Evolutionary conservation across 2,329 filamentous ascomycete species (phyloP).

Genomic region (Aspergillus novoparasiticus): DNA sequence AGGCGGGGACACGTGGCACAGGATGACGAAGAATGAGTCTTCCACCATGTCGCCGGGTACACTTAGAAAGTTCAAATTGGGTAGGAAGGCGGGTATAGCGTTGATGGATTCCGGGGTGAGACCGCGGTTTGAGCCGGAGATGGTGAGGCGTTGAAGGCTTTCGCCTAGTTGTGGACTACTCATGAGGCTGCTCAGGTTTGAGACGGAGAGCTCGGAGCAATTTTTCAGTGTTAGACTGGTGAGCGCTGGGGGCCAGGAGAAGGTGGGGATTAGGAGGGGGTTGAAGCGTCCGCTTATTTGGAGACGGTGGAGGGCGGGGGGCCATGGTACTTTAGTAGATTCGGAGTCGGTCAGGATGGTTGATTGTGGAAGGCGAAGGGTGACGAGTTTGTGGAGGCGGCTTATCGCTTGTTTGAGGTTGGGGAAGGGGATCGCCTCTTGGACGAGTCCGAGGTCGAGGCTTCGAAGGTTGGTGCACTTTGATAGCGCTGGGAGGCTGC

Average conservation of each 20-base stretch:
- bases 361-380: slow-evolving; percentile 48
- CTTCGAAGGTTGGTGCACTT: slow-evolving; percentile 55
- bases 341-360: slow-evolving; percentile 23
- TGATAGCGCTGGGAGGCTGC: slow-evolving; percentile 58
- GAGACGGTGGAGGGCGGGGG: slow-evolving; percentile 26
- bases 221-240: slow-evolving; percentile 28
- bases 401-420: slow-evolving; percentile 54
- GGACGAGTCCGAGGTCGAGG: slow-evolving; percentile 58
- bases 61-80: slow-evolving; percentile 31
- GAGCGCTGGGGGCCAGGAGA: slow-evolving; percentile 32
- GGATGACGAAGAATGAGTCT: slow-evolving; percentile 30
- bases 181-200: slow-evolving; percentile 27
- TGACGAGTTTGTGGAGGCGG: slow-evolving; percentile 47
- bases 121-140: slow-evolving; percentile 27
- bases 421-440: slow-evolving; percentile 52
- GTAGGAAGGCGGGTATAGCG: slow-evolving; percentile 28
- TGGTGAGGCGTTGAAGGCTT: slow-evolving; percentile 28
- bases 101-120: slow-evolving; percentile 30
- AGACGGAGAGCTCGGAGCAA: slow-evolving; percentile 28
- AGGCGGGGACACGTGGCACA: slow-evolving; percentile 17
- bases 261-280: slow-evolving; percentile 19
- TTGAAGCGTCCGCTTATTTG: slow-evolving; percentile 30
- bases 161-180: slow-evolving; percentile 23
- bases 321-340: slow-evolving; percentile 25
- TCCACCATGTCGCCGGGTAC: slow-evolving; percentile 34